Conservation (phyloP, 179 eudicot genomes). For the Carnegiea gigantea region DNA sequence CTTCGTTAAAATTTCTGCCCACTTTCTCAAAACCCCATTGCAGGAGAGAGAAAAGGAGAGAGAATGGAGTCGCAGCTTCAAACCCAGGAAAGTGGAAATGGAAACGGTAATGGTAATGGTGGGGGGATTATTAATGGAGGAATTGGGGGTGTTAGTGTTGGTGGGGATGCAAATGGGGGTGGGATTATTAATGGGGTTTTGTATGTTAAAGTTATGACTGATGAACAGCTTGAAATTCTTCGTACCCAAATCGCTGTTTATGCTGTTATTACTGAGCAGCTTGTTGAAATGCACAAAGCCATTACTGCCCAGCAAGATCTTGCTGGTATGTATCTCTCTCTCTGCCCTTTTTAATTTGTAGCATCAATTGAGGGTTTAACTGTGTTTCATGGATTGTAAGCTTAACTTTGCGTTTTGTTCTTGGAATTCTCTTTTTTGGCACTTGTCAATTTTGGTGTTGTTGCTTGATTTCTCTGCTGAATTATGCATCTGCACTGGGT, state of each 20-base stretch:
- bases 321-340: slow-evolving; percentile 44
- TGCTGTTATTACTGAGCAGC: slow-evolving; percentile 80
- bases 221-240: slow-evolving; percentile 82
- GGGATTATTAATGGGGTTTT: slow-evolving; percentile 33
- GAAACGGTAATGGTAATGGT: not conserved
- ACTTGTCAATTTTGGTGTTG: not conserved
- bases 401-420: not conserved
- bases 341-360: not conserved
- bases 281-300: slow-evolving; percentile 80
- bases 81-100: slow-evolving; percentile 10
- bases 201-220: slow-evolving; percentile 90
- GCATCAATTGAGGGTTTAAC: not conserved
- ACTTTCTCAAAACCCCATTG: not conserved
- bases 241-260: slow-evolving; percentile 88
- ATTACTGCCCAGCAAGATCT: slow-evolving; percentile 79
- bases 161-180: slow-evolving; percentile 1
- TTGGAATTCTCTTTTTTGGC: not conserved
- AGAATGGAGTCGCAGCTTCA: slow-evolving; percentile 37
- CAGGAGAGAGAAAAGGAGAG: slow-evolving; percentile 16
- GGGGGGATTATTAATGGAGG: not conserved
- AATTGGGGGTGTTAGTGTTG: slow-evolving; percentile 2
- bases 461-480: not conserved
- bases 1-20: slow-evolving; percentile 6
- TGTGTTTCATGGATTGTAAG: not conserved
- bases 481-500: not conserved